A percentile compares a stretch with the other conserved stretches of the same genome.
phyloP scores from a whole-genome alignment of 192 early-diverging fungal genomes.

The Backusella liffmaniae region DNA sequence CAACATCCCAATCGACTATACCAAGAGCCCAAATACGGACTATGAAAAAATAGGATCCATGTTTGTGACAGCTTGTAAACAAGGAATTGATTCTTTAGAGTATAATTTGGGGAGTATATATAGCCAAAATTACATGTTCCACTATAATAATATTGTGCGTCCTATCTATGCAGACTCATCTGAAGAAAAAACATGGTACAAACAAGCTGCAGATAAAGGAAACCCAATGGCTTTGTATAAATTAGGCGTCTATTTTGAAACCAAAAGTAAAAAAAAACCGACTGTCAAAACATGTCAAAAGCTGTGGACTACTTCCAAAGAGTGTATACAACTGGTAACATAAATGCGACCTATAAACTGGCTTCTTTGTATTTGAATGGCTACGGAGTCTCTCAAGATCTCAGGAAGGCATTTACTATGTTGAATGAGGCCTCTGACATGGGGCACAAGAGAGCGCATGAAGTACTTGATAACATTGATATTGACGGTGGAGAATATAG shows the following conservation, averaged over 20 bases:
- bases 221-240: slow-evolving; percentile 19
- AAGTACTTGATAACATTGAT: background rate
- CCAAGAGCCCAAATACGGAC: background rate
- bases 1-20: background rate
- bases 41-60: background rate
- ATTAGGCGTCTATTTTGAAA: slow-evolving; percentile 21
- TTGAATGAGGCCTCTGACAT: background rate
- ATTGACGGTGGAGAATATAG: background rate
- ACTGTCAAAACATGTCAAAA: slow-evolving; percentile 12
- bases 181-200: background rate
- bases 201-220: slow-evolving; percentile 12
- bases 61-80: background rate
- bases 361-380: background rate
- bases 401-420: background rate
- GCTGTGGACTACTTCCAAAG: slow-evolving; percentile 24
- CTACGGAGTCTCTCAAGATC: background rate
- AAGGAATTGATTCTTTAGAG: background rate
- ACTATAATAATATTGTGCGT: background rate
- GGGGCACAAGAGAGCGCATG: background rate
- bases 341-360: slow-evolving; percentile 14
- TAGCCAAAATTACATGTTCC: no score
- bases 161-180: no score
- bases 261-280: slow-evolving; percentile 11
- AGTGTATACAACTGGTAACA: slow-evolving; percentile 6
- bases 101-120: slow-evolving; percentile 7